Base-by-base conservation (phyloP, 305 asterid genomes). In the Striga hermonthica region DNA sequence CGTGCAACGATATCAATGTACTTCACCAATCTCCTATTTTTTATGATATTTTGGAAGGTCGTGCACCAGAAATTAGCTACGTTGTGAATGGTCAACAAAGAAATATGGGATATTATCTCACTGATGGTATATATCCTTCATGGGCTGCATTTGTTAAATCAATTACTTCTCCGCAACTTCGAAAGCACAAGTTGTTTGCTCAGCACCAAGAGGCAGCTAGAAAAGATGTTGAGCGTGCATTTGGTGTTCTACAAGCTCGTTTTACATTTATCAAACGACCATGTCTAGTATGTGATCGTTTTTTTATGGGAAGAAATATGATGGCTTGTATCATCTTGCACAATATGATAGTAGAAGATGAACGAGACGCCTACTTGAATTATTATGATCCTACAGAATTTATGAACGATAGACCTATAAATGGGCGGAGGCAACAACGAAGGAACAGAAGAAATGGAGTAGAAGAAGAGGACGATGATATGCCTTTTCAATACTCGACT, bases 161-260 rank as follows among this genome's bases (percentile, higher is more conserved):
- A 0, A 14, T 50, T 12, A 50, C 28, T 14, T 4, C 54, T 48
- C 54, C 22, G 13, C 54, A 48, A 47, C 11, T 47, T 49, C 9
- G 28, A 3, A 49, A 49, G 56, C 31, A 12, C 28, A 4, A 12
- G 9, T 49, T 49, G 8, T 49, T 49, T 14, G 56, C 7, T 49
- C 7, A 14, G 6, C 28, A 49, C 9, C 28, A 49, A 49, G 56
- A 14, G 9, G 56, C 31, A 6, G 54, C 54, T 4, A 4, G 22
- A 47, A 44, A 47, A 47, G 22, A 11, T 47, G 15, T 47, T 12
- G 15, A 47, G 54, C 54, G 54, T 4, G 54, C 54, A 47, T n/a
- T 47, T 47, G 15, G 54, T 4, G 54, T 10, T 49, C 56, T 49
- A 49, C 28, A 49, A 49, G 56, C 28, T 49, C 28, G 56, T 49